Conservation (phyloP, 768 basidiomycete species). For the Hygrocybe coccinea region DNA sequence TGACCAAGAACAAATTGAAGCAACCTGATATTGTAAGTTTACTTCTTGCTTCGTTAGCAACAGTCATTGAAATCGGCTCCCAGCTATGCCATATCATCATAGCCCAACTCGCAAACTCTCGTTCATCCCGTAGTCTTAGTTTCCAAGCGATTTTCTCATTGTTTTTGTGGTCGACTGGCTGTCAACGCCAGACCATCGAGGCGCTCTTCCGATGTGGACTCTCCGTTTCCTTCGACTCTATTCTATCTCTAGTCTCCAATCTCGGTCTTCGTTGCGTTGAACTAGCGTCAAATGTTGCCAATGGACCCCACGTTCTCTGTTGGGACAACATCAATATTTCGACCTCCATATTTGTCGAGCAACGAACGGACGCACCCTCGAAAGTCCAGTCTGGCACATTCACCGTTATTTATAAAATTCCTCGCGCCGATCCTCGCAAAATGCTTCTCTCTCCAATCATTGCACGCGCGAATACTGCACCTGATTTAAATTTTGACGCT, state of each 20-base stretch:
- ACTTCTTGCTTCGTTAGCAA: neutral
- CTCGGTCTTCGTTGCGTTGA: neutral
- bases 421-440: constrained; percentile 10
- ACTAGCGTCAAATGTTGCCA: neutral
- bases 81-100: constrained; percentile 12
- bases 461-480: neutral
- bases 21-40: neutral
- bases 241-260: constrained; percentile 5
- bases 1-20: constrained; percentile 2
- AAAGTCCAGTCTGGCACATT: constrained; percentile 37
- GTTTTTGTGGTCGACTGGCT: constrained; percentile 10
- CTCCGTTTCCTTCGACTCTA: constrained; percentile 13
- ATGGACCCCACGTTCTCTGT: constrained; percentile 3
- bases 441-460: constrained; percentile 25
- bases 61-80: neutral
- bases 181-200: constrained; percentile 12
- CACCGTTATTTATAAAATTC: constrained; percentile 26
- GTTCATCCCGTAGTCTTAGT: constrained; percentile 10
- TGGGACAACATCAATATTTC: constrained; percentile 28
- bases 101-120: constrained; percentile 6
- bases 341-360: constrained; percentile 30
- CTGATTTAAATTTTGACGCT: constrained; percentile 10
- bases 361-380: constrained; percentile 18
- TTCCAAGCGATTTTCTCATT: constrained; percentile 11
- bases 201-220: constrained; percentile 9